Base-by-base conservation (phyloP, 306 rosid genomes). In the Inga laurina region DNA sequence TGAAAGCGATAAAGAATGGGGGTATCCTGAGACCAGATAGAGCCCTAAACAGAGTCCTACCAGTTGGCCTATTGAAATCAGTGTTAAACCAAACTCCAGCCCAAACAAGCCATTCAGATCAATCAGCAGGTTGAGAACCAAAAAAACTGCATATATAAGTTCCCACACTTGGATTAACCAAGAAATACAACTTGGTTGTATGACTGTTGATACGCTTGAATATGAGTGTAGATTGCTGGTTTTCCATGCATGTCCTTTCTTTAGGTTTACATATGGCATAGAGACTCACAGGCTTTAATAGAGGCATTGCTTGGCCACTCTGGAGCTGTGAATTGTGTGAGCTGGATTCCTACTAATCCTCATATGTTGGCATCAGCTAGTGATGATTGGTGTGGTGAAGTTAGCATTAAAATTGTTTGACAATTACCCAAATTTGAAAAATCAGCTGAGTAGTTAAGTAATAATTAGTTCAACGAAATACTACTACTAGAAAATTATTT, bases 341-440 rank as follows among this genome's bases (percentile, higher is more conserved):
- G 97, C 86, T 96, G 98, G 98, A 96, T 94, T 81, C 99, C 99
- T 30, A 76, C 89, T 7, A 96, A 96, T 51, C 95, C 97, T 10
- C 94, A 96, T 89, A 94, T 96, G 97, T 84, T 96, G 74, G 99
- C 98, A 76, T 96, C 98, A 1, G 98, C 97, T 21, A 96, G 99
- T 64, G 99, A 96, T 78, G 99, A 94, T 32, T 14, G 9, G n/a
- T 30, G 71, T 65, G 7, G 69, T 64, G 39, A 64, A 64, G 69
- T 64, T 64, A 13, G 18, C 19, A 13, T 64, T 30, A 27, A 64
- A 64, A 27, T 30, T 64, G 19, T 64, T 12, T 12, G 37, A 27
- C 13, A 30, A 27, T 24, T 10, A 11, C 69, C 4, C 9, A 10
- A 24, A 30, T 30, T 30, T 64, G 69, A 24, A 30, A 64, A 27